These are phyloP conservation scores for Backusella australiensis DNA, from an alignment of 192 early-diverging fungal species.

Conservation along the genomic window DNA sequence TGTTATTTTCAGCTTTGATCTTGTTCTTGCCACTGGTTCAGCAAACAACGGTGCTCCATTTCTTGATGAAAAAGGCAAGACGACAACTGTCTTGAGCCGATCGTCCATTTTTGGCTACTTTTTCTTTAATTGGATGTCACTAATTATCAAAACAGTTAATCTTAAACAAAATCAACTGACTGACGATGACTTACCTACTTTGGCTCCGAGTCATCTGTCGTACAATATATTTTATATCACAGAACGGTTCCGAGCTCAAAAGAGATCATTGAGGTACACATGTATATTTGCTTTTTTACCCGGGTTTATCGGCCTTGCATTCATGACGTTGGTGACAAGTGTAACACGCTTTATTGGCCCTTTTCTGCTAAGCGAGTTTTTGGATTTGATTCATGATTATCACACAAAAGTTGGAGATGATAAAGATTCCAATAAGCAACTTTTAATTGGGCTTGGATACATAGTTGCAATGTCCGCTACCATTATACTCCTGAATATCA, in stretches of 20 bases:
- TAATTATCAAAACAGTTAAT: slow-evolving; percentile 32
- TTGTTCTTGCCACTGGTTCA: slow-evolving; percentile 15
- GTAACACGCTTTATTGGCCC: slow-evolving; percentile 6
- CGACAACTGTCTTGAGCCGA: not conserved
- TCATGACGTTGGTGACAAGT: not conserved
- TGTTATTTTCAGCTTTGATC: slow-evolving; percentile 8
- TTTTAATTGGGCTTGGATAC: slow-evolving; percentile 40
- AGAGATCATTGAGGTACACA: not conserved
- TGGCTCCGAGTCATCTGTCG: slow-evolving; percentile 27
- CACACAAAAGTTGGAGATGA: not conserved
- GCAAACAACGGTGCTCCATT: slow-evolving; percentile 1
- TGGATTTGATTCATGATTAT: slow-evolving; percentile 22
- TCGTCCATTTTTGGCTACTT: slow-evolving; percentile 36
- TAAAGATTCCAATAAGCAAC: not conserved
- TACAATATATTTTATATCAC: slow-evolving; percentile 36
- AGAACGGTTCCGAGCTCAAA: slow-evolving; percentile 4
- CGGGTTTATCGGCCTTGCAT: not conserved
- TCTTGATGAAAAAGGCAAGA: slow-evolving; percentile 10
- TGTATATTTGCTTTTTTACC: not conserved
- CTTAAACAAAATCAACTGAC: slow-evolving; percentile 29
- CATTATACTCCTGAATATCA: slow-evolving; percentile 45
- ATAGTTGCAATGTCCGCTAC: slow-evolving; percentile 47
- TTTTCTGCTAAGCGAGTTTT: slow-evolving; percentile 28
- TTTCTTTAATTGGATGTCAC: slow-evolving; percentile 40
- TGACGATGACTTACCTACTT: slow-evolving; percentile 31